Evolutionary conservation across 345 rosid genomes (phyloP), one percentile per base, ranked within the genome.

Genomic region (Aquilaria yunnanensis): DNA sequence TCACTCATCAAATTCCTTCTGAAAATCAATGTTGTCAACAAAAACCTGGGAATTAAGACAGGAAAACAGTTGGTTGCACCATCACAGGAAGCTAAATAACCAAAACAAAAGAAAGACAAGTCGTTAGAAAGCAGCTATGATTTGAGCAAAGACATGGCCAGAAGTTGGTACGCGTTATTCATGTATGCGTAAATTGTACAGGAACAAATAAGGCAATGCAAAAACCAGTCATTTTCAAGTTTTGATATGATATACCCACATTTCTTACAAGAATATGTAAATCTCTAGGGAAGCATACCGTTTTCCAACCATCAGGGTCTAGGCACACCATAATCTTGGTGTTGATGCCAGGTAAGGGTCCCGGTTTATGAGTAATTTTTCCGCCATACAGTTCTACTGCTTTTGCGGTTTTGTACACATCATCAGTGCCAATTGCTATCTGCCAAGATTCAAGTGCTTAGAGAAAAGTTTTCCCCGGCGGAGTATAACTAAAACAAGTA

Each of bases 281-380:
- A 37, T 1, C 5, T 37, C 7, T 4, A 37, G 8, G 43, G 43
- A 45, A 16, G 29, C 72, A 59, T 84, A 94, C 99, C 88, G 99
- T 57, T 71, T 94, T 94, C 99, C 99, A 94, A 65, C 97, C 97
- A 59, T 94, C 97, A 14, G 99, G 96, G 79, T 94, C 97, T 72
- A 94, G 75, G 82, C 97, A 94, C 14, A 96, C 96, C 13, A 96
- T 90, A 65, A 94, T 94, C 82, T 90, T 94, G 57, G 97, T 94
- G 74, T 68, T 88, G 71, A 90, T 88, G 59, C 97, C 97, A 69
- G 96, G 99, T 67, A 90, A 80, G 0, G 99, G 99, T 65, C 99
- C 99, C 63, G 99, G 96, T 63, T 94, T 91, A 65, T 96, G 82
- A 4, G 90, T 90, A 62, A 94, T 62, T 80, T 90, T 94, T 47